A percentile compares a stretch with the other conserved stretches of the same genome.
Evolutionary conservation across 768 basidiomycete genomes (phyloP).

Genomic region (Termitomyces titanicus): DNA sequence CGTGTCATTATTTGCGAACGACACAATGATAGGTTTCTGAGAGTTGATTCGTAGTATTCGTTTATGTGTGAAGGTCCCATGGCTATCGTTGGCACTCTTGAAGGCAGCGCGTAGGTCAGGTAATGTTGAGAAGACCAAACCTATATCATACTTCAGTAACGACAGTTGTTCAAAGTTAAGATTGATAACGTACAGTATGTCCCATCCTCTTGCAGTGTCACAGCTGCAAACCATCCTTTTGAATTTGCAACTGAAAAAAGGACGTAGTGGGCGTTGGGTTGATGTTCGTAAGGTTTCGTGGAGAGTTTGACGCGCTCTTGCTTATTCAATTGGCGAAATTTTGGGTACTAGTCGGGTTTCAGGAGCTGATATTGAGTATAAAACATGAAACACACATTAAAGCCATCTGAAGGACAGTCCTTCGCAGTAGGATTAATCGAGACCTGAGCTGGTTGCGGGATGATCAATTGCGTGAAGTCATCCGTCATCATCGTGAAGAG

Average conservation of each 20-base stretch:
- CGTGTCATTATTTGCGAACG: constrained; percentile 58
- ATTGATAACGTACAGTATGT: constrained; percentile 31
- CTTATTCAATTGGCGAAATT: constrained; percentile 53
- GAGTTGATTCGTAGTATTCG: constrained; percentile 41
- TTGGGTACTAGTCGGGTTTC: constrained; percentile 37
- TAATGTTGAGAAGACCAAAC: constrained; percentile 59
- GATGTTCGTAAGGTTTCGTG: constrained; percentile 39
- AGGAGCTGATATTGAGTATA: background rate
- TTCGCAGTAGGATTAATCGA: constrained; percentile 35
- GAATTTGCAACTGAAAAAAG: constrained; percentile 59
- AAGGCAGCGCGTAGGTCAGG: constrained; percentile 56
- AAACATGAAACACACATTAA: constrained; percentile 34
- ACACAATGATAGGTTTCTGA: constrained; percentile 48
- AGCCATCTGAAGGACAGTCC: constrained; percentile 37
- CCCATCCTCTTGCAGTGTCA: constrained; percentile 32
- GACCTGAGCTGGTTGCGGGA: constrained; percentile 33
- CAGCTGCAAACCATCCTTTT: constrained; percentile 70
- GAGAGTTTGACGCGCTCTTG: constrained; percentile 65
- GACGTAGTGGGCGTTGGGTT: constrained; percentile 38
- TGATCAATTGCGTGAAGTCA: constrained; percentile 33
- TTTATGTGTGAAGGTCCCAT: constrained; percentile 45
- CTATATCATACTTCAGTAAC: constrained; percentile 28
- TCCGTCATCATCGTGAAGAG: constrained; percentile 20
- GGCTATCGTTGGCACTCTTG: constrained; percentile 36
- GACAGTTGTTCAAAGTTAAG: background rate